Evolutionary conservation across 2,329 filamentous ascomycete genomes (phyloP), one percentile per base, ranked within the genome.

Genomic region (Xylaria sp.): DNA sequence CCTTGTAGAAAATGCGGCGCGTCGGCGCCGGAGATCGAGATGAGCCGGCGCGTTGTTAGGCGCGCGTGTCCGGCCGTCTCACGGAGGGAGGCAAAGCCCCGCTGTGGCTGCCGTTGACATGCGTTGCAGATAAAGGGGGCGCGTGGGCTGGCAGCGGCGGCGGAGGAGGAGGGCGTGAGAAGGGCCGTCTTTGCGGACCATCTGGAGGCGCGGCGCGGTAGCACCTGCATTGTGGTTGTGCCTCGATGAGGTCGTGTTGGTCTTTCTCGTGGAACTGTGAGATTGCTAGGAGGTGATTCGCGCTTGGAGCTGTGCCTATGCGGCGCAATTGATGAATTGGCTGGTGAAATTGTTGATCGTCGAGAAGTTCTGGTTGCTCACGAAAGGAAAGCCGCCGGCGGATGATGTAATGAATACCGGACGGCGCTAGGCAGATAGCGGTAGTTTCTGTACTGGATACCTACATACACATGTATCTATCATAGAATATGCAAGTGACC

Each of bases 1-100:
- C 93, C 92, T 73, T 97, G 92, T 1, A 99, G 83, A 74, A 92
- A 97, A 66, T 88, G 88, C 52, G 88, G 82, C 37, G 91, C 86
- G 69, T 97, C 93, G 2, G 80, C 80, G 2, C 94, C 94, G 13
- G 86, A 83, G 63, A 97, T 78, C 47, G 87, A 88, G 66, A 99
- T 86, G 50, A 97, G 81, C 55, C 86, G 85, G 54, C 94, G 89
- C 65, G 88, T 87, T n/a, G 83, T 76, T 63, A 97, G 83, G 30
- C 74, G 73, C 11, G 83, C 76, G 73, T 83, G 70, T 66, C 77
- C 23, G 19, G 35, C 8, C 4, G 35, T 16, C 11, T 48, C 52
- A 6, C 49, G 58, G 49, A 56, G 55, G 16, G 65, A 64, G 55
- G 54, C 47, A 51, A 66, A 66, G 65, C 42, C 65, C 59, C 62